Conservation (phyloP, 805 yeast species). For the Lachancea meyersii region DNA sequence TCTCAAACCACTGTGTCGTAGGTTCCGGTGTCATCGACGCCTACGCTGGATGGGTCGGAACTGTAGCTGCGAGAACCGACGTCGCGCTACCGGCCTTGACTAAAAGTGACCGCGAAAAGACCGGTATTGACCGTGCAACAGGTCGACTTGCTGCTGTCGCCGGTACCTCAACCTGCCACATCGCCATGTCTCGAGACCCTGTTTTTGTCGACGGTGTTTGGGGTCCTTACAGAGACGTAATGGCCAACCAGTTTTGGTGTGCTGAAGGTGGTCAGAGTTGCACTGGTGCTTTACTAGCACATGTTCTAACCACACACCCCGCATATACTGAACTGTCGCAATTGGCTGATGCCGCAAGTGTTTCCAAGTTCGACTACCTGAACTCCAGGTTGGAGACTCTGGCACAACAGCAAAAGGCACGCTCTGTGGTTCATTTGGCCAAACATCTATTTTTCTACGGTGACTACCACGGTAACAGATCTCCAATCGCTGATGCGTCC, state of each 20-base stretch:
- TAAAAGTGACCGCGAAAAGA: constrained; percentile 41
- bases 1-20: constrained; percentile 72
- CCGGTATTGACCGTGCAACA: constrained; percentile 53
- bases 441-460: constrained; percentile 89
- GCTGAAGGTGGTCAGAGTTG: constrained; percentile 99
- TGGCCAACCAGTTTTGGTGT: constrained; percentile 86
- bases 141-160: constrained; percentile 97
- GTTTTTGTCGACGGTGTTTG: constrained; percentile 94
- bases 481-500: constrained; percentile 92
- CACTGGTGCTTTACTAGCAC: constrained; percentile 90
- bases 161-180: constrained; percentile 96
- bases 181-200: constrained; percentile 76
- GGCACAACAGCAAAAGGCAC: constrained; percentile 46
- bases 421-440: constrained; percentile 76
- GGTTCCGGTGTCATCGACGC: constrained; percentile 98
- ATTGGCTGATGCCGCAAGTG: constrained; percentile 59
- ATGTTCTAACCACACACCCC: constrained; percentile 82
- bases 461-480: constrained; percentile 92
- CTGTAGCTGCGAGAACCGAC: constrained; percentile 86
- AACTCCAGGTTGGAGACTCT: constrained; percentile 69
- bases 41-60: constrained; percentile 98
- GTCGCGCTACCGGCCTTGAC: constrained; percentile 43
- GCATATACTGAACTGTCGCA: constrained; percentile 68
- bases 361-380: constrained; percentile 75
- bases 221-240: constrained; percentile 96